Evolutionary conservation across 257 asterid genomes (phyloP), one percentile per base, ranked within the genome.

Genomic region (Apocynum venetum): DNA sequence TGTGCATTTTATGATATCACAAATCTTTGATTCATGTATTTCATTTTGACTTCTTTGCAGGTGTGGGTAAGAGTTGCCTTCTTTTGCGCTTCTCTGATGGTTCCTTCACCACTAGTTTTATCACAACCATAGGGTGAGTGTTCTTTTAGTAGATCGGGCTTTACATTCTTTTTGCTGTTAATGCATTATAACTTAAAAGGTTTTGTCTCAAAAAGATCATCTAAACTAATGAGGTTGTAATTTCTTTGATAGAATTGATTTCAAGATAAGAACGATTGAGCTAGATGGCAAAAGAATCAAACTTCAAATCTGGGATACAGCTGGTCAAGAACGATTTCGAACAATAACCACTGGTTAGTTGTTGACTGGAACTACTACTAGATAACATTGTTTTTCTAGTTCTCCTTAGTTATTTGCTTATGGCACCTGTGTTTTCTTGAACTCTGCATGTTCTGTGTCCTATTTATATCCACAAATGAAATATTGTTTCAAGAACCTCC

Each of bases 51-150:
- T 8, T 10, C 46, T 8, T 5, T 65, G 53, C 79, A 84, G 87
- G 87, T 72, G 87, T 84, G 68, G 87, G 87, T 36, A 84, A 84
- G 87, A 84, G 87, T 84, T 84, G 87, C 77, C 85, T 84, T 41
- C 87, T 84, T 46, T 56, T 84, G 78, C 87, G 87, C 48, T 84
- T 81, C 71, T 84, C 87, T 66, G 87, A 84, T 81, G 87, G 85
- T 61, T 84, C 87, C 79, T 84, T 84, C 78, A 81, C 85, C 1
- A 84, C 87, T 57, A 84, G 85, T 80, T 84, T 84, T 61, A 81
- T 84, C 65, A 84, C 87, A 60, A 84, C 87, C 43, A 84, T 84
- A 1, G 87, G 87, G 87, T 81, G 72, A 76, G 83, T 76, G 61
- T 68, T 53, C 51, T 63, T 67, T 7, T 41, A 67, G 73, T 20